These are phyloP conservation scores for Aspergillus sclerotiicarbonarius DNA, from an alignment of 495 filamentous ascomycete genomes.

Conservation along the genomic window DNA sequence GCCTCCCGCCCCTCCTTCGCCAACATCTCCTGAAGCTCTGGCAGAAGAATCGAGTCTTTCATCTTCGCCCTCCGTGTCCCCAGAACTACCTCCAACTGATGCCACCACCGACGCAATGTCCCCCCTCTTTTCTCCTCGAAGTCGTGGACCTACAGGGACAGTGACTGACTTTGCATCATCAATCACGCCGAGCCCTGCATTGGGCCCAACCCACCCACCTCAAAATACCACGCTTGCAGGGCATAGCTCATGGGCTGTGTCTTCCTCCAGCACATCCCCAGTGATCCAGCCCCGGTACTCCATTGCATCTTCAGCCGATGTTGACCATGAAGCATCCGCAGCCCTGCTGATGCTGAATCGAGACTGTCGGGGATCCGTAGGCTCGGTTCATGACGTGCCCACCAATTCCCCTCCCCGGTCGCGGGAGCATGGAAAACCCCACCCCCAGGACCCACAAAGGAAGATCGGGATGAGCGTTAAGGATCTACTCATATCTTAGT, in stretches of 20 bases:
- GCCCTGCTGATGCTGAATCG: conserved; percentile 78
- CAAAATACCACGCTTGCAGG: conserved; percentile 24
- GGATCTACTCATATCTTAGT: conserved; percentile 67
- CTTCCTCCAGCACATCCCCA: conserved; percentile 36
- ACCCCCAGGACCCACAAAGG: conserved; percentile 19
- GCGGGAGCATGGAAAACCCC: conserved; percentile 2
- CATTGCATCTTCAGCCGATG: conserved; percentile 33
- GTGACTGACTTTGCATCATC: conserved; percentile 32
- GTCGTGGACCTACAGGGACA: conserved; percentile 28
- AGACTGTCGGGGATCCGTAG: conserved; percentile 53
- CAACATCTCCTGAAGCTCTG: conserved; percentile 38
- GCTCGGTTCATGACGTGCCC: conserved; percentile 32
- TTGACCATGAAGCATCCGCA: conserved; percentile 77
- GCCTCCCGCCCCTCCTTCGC: conserved; percentile 31
- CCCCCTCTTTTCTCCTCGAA: conserved; percentile 40
- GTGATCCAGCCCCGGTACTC: conserved; percentile 26
- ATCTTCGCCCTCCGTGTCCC: conserved; percentile 37
- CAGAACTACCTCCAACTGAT: conserved; percentile 28
- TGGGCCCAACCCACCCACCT: conserved; percentile 31
- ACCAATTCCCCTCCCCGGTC: conserved; percentile 10
- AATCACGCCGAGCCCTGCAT: conserved; percentile 42
- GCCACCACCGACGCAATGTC: conserved; percentile 32
- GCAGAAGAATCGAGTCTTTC: conserved; percentile 19
- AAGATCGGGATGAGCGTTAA: conserved; percentile 71
- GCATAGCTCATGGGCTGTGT: conserved; percentile 17